Conservation (phyloP, 2,329 filamentous ascomycete genomes). For the Scorias spongiosa region DNA sequence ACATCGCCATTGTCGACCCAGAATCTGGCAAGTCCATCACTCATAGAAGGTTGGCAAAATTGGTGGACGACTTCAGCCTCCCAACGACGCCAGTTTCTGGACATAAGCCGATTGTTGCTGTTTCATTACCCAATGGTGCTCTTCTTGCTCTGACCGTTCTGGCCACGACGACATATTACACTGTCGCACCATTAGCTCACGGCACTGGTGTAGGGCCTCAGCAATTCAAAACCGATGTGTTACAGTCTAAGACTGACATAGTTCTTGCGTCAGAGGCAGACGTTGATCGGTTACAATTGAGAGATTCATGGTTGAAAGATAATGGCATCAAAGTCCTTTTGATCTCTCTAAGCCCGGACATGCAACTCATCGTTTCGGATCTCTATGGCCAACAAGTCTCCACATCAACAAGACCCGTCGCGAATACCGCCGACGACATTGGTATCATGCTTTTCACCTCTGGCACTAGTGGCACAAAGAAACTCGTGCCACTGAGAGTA, state of each 20-base stretch:
- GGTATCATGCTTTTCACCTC: slow-evolving; percentile 41
- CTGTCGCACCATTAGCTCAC: slow-evolving; percentile 37
- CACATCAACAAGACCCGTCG: slow-evolving; percentile 1
- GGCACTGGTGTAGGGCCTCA: slow-evolving; percentile 29
- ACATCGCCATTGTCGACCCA: slow-evolving; percentile 17
- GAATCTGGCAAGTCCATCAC: slow-evolving; percentile 11
- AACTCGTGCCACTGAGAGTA: slow-evolving; percentile 39
- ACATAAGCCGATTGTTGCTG: slow-evolving; percentile 31
- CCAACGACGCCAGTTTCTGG: slow-evolving; percentile 4
- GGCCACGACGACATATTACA: slow-evolving; percentile 36
- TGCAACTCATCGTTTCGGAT: slow-evolving; percentile 22
- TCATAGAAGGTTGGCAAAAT: slow-evolving; percentile 13
- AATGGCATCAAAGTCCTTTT: slow-evolving; percentile 26
- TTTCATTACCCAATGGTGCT: slow-evolving; percentile 40
- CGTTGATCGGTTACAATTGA: slow-evolving; percentile 25
- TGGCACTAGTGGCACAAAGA: slow-evolving; percentile 44
- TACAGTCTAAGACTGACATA: slow-evolving; percentile 31
- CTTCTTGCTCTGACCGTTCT: slow-evolving; percentile 36
- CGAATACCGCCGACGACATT: slow-evolving; percentile 32
- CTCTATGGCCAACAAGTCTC: slow-evolving; percentile 5
- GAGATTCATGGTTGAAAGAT: slow-evolving; percentile 18
- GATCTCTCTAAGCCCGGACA: slow-evolving; percentile 23
- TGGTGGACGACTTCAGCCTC: slow-evolving; percentile 14
- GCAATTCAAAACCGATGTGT: slow-evolving; percentile 37
- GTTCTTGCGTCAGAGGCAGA: slow-evolving; percentile 32